phyloP scores from a whole-genome alignment of 176 grass and related monocot species.

The Tuctoria greenei region DNA sequence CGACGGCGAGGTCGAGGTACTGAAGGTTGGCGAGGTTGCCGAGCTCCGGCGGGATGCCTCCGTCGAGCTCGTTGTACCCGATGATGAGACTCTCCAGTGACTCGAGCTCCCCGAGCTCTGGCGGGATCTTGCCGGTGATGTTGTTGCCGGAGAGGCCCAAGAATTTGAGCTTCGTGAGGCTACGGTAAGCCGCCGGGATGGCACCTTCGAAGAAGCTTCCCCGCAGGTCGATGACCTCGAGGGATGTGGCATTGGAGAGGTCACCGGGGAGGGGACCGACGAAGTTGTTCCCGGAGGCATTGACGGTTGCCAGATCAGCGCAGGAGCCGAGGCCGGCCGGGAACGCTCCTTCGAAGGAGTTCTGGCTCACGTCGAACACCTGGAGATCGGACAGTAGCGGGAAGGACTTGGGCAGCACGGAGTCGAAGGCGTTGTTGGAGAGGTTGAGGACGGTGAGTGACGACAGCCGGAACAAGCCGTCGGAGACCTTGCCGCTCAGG shows the following conservation, averaged over 20 bases:
- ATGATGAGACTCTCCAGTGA: constrained; percentile 81
- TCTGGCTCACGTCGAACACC: constrained; percentile 79
- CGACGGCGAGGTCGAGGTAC: constrained; percentile 81
- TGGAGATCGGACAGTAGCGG: constrained; percentile 47
- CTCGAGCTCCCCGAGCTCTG: constrained; percentile 66
- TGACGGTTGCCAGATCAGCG: constrained; percentile 46
- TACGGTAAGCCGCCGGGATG: constrained; percentile 71
- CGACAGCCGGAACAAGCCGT: constrained; percentile 52
- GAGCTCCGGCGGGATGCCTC: constrained; percentile 70
- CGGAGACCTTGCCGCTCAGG: constrained; percentile 65
- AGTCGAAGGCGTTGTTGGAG: constrained; percentile 68
- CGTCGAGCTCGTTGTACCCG: constrained; percentile 80
- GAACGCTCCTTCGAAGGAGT: constrained; percentile 71
- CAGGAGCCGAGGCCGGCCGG: constrained; percentile 73
- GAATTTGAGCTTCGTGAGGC: constrained; percentile 72
- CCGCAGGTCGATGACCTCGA: constrained; percentile 67
- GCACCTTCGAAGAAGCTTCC: constrained; percentile 73
- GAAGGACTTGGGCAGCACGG: constrained; percentile 61
- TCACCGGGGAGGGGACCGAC: constrained; percentile 62
- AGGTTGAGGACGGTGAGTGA: constrained; percentile 70
- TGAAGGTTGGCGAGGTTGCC: constrained; percentile 71
- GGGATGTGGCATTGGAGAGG: constrained; percentile 65
- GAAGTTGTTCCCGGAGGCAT: constrained; percentile 87
- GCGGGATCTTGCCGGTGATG: constrained; percentile 77
- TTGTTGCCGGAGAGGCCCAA: constrained; percentile 90